Percentiles rank a stretch among this genome's conserved stretches.
These are phyloP conservation scores for Pestalotiopsis sp. DNA, from an alignment of 2,329 filamentous ascomycete genomes.

Conservation along the genomic window DNA sequence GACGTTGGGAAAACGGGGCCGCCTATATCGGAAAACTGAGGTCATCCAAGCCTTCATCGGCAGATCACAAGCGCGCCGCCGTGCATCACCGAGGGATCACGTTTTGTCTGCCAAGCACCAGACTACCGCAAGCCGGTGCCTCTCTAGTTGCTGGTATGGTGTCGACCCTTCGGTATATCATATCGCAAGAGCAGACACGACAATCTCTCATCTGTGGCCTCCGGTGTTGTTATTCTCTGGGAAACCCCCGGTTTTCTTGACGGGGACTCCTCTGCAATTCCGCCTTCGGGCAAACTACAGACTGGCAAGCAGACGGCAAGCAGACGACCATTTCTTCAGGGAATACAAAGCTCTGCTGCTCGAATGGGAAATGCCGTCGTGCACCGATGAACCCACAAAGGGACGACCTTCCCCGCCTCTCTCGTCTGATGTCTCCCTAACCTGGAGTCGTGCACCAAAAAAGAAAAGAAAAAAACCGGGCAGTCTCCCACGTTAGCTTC, in stretches of 20 bases:
- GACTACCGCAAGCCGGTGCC: not conserved
- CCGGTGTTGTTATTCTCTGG: not conserved
- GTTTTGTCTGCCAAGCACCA: not conserved
- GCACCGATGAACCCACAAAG: not conserved
- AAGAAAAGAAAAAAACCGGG: not conserved
- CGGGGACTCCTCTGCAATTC: too few relatives aligned
- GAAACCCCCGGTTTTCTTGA: too few relatives aligned
- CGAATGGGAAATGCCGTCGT: not conserved
- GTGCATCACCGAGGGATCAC: not conserved
- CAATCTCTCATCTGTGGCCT: not conserved
- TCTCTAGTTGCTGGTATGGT: not conserved
- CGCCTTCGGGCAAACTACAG: too few relatives aligned
- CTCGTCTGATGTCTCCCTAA: not conserved
- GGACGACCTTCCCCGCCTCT: not conserved
- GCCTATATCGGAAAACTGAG: not conserved
- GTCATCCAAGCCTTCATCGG: not conserved
- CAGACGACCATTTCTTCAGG: not conserved
- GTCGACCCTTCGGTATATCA: not conserved
- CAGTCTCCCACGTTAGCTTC: not conserved
- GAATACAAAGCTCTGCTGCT: not conserved
- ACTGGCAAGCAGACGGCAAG: not conserved
- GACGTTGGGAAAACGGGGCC: too few relatives aligned
- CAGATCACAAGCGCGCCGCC: not conserved
- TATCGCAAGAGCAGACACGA: not conserved
- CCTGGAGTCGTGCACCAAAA: not conserved